Conservation (phyloP, 2,329 filamentous ascomycete genomes). For the Hypomyces rosellus region DNA sequence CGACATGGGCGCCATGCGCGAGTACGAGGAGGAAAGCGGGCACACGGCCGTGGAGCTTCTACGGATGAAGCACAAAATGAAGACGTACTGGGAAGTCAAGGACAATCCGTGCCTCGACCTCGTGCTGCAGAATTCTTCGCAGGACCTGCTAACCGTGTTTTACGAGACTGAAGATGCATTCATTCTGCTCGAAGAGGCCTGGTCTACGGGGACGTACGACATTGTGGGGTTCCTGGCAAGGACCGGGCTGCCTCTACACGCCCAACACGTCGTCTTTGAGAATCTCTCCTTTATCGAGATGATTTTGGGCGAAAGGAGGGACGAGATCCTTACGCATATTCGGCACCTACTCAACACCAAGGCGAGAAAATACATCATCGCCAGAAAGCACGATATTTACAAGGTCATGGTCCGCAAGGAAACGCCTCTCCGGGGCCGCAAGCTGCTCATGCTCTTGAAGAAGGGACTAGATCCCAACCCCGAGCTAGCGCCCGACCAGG, state of each 20-base stretch:
- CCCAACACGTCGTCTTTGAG: background rate
- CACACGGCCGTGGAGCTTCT: too few species aligned
- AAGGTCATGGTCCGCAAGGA: background rate
- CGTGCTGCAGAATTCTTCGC: too few species aligned
- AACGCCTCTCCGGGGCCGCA: background rate
- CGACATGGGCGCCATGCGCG: too few species aligned
- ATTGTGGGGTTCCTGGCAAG: constrained; percentile 4
- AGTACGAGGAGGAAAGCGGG: too few species aligned
- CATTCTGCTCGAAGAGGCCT: background rate
- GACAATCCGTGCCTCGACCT: too few species aligned
- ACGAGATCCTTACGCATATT: background rate
- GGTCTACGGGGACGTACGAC: background rate
- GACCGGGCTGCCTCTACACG: background rate
- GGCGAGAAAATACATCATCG: background rate
- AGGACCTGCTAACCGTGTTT: background rate
- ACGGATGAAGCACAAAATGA: too few species aligned
- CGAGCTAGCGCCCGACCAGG: background rate
- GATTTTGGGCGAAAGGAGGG: background rate
- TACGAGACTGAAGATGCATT: background rate
- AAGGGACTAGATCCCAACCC: background rate
- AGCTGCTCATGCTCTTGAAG: background rate
- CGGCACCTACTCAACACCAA: background rate
- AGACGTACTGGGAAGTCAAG: too few species aligned
- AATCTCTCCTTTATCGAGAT: background rate
- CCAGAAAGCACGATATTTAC: background rate